Percentiles rank a stretch among this genome's conserved stretches.
These are phyloP conservation scores for Tricholomella constricta DNA, from an alignment of 768 basidiomycete species.

Conservation along the genomic window DNA sequence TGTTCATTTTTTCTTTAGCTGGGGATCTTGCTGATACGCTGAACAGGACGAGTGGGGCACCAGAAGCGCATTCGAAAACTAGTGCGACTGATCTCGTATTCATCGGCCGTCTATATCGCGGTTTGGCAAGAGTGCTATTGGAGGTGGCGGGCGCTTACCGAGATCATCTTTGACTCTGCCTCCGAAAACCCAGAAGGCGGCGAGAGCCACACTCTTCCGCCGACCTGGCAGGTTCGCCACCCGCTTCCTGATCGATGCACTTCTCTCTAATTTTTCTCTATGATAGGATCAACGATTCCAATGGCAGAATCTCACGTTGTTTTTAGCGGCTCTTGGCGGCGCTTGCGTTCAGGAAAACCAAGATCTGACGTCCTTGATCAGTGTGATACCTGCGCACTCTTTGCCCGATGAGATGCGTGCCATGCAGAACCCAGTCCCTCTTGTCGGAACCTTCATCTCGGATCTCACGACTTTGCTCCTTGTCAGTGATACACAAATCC, in stretches of 20 bases:
- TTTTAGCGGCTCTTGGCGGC: constrained; percentile 74
- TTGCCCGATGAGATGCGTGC: constrained; percentile 78
- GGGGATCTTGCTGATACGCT: neutral
- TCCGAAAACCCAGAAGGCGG: constrained; percentile 32
- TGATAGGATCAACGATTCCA: constrained; percentile 70
- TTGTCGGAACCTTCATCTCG: constrained; percentile 66
- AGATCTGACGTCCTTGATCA: constrained; percentile 49
- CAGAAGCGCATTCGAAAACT: constrained; percentile 81
- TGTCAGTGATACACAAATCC: constrained; percentile 59
- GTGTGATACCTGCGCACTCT: constrained; percentile 54
- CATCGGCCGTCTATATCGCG: constrained; percentile 68
- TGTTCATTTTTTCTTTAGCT: neutral
- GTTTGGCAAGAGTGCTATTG: constrained; percentile 85
- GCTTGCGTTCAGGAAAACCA: constrained; percentile 58
- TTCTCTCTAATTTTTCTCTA: constrained; percentile 1
- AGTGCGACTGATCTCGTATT: constrained; percentile 61
- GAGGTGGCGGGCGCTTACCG: constrained; percentile 69
- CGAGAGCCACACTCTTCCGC: constrained; percentile 24
- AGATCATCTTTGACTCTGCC: constrained; percentile 48
- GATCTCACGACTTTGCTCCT: constrained; percentile 72
- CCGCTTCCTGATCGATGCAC: neutral
- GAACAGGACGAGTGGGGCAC: constrained; percentile 69
- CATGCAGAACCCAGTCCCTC: constrained; percentile 54
- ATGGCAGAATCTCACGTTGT: constrained; percentile 85
- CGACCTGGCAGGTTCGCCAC: constrained; percentile 26